Evolutionary conservation across 257 asterid species (phyloP), one percentile per base, ranked within the genome.

Genomic region (Apocynum venetum): DNA sequence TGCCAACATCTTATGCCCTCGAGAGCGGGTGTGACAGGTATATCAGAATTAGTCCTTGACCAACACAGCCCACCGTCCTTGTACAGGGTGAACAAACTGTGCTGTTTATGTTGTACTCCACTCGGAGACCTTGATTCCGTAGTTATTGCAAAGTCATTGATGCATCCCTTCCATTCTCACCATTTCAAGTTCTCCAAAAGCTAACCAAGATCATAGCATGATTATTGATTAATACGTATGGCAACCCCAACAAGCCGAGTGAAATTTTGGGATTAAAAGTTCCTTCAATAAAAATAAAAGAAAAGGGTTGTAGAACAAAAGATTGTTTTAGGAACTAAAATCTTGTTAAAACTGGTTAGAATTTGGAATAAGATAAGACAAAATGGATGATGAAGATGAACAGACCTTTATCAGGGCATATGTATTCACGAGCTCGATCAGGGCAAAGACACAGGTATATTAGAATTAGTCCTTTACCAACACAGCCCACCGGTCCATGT

Each of bases 11-110:
- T n/a, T n/a, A n/a, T n/a, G n/a, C n/a, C n/a, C n/a, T n/a, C n/a
- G n/a, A n/a, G n/a, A n/a, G n/a, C n/a, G n/a, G n/a, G n/a, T n/a
- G n/a, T n/a, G n/a, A 83, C 0, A 41, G 17, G 73, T 36, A 8
- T 41, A 0, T 11, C 0, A 2, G 13, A 25, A 61, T 75, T 67
- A 20, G 80, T 73, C 36, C 57, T 47, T 13, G 72, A 36, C 82
- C 84, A 77, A 41, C 84, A 78, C 75, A 64, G 13, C 4, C 87
- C 87, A 2, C 70, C 35, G 87, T 56, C 1, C 0, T 20, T 76
- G 3, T 48, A 68, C 87, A 78, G 15, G 74, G 41, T 3, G 19
- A 9, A n/a, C 87, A 81, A 20, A 44, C 71, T 4, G 0, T 0
- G 66, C 68, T 67, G 7, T 79, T 41, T 25, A 68, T 1, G 17